Percentiles rank a stretch among this genome's conserved stretches.
These are phyloP conservation scores for Lichtheimia ramosa DNA, from an alignment of 371 early-diverging fungal genomes.

Conservation along the genomic window DNA sequence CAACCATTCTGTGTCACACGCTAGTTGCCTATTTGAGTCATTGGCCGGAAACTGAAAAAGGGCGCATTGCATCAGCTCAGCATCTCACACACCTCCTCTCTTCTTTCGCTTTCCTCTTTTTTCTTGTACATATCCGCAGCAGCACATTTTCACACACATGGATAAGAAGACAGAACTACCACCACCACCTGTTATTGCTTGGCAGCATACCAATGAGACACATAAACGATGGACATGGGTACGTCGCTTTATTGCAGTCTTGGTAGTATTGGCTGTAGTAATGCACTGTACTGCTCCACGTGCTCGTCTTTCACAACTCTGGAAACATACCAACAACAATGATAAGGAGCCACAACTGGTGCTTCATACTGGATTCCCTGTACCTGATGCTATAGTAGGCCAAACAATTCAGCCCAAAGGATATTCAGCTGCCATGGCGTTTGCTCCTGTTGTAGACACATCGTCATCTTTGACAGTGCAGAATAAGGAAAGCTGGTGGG, in stretches of 20 bases:
- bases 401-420: constrained; percentile 9
- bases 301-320: constrained; percentile 13
- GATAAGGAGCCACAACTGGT: constrained; percentile 17
- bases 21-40: too few species aligned
- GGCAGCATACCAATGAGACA: constrained; percentile 1
- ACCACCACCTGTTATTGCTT: constrained; percentile 1
- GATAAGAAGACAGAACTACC: constrained; percentile 1
- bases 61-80: too few species aligned
- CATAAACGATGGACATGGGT: constrained; percentile 29
- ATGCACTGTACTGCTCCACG: constrained; percentile 14
- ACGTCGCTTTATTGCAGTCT: constrained; percentile 24
- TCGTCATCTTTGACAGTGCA: neutral
- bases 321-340: constrained; percentile 3
- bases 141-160: neutral
- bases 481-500: constrained; percentile 41
- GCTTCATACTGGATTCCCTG: constrained; percentile 41
- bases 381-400: constrained; percentile 23
- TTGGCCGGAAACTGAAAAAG: too few species aligned
- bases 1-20: too few species aligned
- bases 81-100: constrained; percentile 6
- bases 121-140: neutral
- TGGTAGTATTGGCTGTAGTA: constrained; percentile 13
- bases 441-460: constrained; percentile 24
- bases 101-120: constrained; percentile 10
- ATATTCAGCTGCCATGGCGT: constrained; percentile 33